Evolutionary conservation across 129 eudicot species (phyloP), one percentile per base, ranked within the genome.

Genomic region (Tagetes patula): DNA sequence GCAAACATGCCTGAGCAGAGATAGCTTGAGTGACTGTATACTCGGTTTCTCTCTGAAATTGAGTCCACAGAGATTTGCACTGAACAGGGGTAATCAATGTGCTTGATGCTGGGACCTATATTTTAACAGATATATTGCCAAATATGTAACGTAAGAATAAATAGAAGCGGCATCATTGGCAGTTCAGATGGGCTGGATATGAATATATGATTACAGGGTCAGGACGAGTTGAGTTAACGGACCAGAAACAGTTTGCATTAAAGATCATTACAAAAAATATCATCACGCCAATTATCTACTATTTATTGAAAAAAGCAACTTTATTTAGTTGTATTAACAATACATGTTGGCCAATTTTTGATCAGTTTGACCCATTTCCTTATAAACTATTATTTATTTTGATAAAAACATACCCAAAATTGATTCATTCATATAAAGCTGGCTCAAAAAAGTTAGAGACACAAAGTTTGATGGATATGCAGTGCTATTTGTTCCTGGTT

Each of bases 21-120:
- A 87, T 82, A 30, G 92, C 92, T 80, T 87, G 92, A 64, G 81
- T 79, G 67, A 84, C 79, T 1, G 86, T 79, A 46, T 84, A 87
- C 72, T 87, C 92, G 0, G 92, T 87, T 75, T 84, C 92, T 68
- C 74, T 73, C 64, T 75, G 82, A 48, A 87, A 84, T 37, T 84
- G 92, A 30, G 77, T 30, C 81, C 85, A 75, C 58, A 84, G 50
- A 12, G 83, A 70, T 81, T 81, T 20, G 27, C 27, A 20, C 27
- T 20, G 27, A 20, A 20, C 27, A 20, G 27, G 27, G 27, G 27
- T 20, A 32, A 84, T 71, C 54, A 84, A 71, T 43, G 88, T 84
- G 56, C 77, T 78, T 13, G 88, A 74, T 4, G 83, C 75, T 2
- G 88, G 85, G 75, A 84, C 81, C 88, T 84, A 74, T 0, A 68